phyloP scores from a whole-genome alignment of 495 filamentous ascomycete species.

The Amphirosellinia nigrospora region DNA sequence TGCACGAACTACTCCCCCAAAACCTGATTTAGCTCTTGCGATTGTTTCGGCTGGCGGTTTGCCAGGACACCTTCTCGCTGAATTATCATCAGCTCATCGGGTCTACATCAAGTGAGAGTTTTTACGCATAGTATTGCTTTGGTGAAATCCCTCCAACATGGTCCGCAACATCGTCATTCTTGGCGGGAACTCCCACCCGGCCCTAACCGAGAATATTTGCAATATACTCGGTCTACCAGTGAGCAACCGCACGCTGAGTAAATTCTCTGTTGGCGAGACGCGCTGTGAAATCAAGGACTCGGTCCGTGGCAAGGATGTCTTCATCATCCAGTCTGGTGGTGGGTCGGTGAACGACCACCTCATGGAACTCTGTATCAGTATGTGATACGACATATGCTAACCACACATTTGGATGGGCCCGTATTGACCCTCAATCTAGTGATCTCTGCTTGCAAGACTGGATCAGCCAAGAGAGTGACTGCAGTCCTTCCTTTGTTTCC shows the following conservation, averaged over 20 bases:
- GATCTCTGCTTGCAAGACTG: slow-evolving; percentile 97
- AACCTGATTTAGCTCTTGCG: neutral
- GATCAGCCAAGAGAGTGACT: slow-evolving; percentile 88
- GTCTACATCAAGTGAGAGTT: slow-evolving; percentile 1
- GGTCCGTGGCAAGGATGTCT: slow-evolving; percentile 96
- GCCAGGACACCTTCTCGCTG: neutral
- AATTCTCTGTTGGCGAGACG: slow-evolving; percentile 94
- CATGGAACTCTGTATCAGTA: slow-evolving; percentile 90
- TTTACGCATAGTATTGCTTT: slow-evolving; percentile 18
- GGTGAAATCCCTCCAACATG: slow-evolving; percentile 59
- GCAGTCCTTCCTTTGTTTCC: slow-evolving; percentile 95
- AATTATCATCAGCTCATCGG: neutral
- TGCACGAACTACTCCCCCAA: neutral
- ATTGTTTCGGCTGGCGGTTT: neutral
- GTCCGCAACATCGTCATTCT: slow-evolving; percentile 96
- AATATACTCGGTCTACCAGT: slow-evolving; percentile 82
- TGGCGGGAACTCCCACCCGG: slow-evolving; percentile 89
- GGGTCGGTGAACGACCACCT: slow-evolving; percentile 95
- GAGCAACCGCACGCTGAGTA: slow-evolving; percentile 80
- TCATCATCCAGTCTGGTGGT: slow-evolving; percentile 89
- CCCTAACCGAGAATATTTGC: slow-evolving; percentile 84
- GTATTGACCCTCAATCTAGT: slow-evolving; percentile 35
- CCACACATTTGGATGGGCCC: neutral
- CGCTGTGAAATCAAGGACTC: slow-evolving; percentile 94
- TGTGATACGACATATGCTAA: slow-evolving; percentile 28